Percentiles rank a stretch among this genome's conserved stretches.
phyloP scores from a whole-genome alignment of 2,329 filamentous ascomycete species.

The Elsinoe batatas region DNA sequence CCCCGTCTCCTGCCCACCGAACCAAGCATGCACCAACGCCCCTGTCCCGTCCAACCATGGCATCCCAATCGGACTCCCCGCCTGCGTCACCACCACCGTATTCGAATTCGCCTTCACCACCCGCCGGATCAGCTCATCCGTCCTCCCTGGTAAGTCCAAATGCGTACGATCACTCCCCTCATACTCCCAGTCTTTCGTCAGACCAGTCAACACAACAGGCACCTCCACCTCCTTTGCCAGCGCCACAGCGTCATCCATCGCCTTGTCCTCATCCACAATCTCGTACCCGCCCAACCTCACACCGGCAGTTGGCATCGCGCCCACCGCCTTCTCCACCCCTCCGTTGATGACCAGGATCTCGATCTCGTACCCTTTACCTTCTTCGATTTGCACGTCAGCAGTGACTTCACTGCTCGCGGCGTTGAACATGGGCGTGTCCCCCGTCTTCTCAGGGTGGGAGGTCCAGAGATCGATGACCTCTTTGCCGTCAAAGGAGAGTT shows the following conservation, averaged over 20 bases:
- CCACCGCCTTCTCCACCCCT: conserved; percentile 53
- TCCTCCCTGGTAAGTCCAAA: conserved; percentile 50
- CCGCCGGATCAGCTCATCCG: conserved; percentile 55
- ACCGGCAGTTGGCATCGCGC: conserved; percentile 36
- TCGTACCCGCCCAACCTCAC: conserved; percentile 51
- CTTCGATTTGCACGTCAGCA: conserved; percentile 47
- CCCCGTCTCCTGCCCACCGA: conserved; percentile 77
- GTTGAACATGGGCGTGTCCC: conserved; percentile 11
- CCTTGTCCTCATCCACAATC: conserved; percentile 49
- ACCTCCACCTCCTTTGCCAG: conserved; percentile 63
- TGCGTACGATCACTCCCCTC: conserved; percentile 56
- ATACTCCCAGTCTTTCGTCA: conserved; percentile 70
- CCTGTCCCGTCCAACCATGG: conserved; percentile 58
- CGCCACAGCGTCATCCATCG: conserved; percentile 55
- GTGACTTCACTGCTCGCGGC: conserved; percentile 42
- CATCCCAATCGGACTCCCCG: conserved; percentile 64
- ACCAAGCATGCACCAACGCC: conserved; percentile 67
- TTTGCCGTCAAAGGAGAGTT: conserved; percentile 52
- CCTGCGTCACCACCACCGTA: conserved; percentile 65
- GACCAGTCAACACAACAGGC: conserved; percentile 66
- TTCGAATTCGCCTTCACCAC: conserved; percentile 58
- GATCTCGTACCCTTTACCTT: conserved; percentile 50
- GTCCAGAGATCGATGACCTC: conserved; percentile 54
- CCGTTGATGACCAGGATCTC: conserved; percentile 53
- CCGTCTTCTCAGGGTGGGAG: conserved; percentile 34